Percentiles rank a stretch among this genome's conserved stretches.
Conservation (phyloP, 2,329 filamentous ascomycete genomes). For the Aspergillus sp. region DNA sequence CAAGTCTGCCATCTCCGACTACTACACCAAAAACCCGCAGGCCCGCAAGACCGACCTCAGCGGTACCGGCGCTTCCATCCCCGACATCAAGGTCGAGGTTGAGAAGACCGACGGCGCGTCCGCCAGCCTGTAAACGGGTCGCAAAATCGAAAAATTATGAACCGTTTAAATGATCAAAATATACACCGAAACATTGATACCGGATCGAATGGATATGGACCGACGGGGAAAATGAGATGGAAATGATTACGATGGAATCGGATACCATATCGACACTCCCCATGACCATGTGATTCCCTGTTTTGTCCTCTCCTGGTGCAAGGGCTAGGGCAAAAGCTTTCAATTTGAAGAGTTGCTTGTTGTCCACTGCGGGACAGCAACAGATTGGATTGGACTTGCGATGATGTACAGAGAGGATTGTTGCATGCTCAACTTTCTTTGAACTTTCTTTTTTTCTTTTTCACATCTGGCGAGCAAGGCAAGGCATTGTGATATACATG, state of each 20-base stretch:
- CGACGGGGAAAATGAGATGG: neutral
- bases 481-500: constrained; percentile 11
- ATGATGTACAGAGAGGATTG: constrained; percentile 24
- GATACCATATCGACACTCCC: neutral
- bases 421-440: constrained; percentile 6
- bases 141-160: constrained; percentile 9
- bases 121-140: constrained; percentile 20
- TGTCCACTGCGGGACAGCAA: constrained; percentile 1
- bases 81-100: constrained; percentile 52
- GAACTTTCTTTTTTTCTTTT: constrained; percentile 15
- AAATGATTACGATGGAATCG: neutral
- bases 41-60: constrained; percentile 71
- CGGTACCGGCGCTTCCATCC: constrained; percentile 68
- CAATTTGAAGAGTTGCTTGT: neutral
- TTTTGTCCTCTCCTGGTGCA: neutral
- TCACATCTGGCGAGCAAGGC: constrained; percentile 14
- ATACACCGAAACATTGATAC: neutral
- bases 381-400: constrained; percentile 17
- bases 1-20: constrained; percentile 87
- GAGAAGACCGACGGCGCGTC: constrained; percentile 37
- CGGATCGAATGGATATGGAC: neutral
- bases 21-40: constrained; percentile 86
- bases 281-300: neutral
- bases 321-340: neutral
- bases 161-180: constrained; percentile 12